Percentiles rank a stretch among this genome's conserved stretches.
Evolutionary conservation across 345 rosid species (phyloP).

Genomic region (Eucalyptus tenuipes): DNA sequence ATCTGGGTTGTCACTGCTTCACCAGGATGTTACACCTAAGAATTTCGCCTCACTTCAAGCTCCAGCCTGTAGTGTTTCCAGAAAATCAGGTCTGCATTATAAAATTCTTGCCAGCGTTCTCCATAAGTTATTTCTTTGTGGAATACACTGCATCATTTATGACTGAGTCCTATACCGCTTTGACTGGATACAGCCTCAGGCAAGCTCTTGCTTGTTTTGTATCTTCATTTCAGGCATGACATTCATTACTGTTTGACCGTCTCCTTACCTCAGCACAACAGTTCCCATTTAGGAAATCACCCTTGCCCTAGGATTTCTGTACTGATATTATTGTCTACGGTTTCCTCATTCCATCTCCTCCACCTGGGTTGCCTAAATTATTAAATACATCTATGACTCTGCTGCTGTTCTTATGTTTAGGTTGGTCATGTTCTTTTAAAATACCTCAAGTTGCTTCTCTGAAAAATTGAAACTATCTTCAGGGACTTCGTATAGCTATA

Average conservation of each 20-base stretch:
- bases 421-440: neutral
- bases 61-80: neutral
- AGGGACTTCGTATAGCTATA: slow-evolving; percentile 18
- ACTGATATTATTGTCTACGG: neutral
- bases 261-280: neutral
- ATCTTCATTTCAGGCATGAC: neutral
- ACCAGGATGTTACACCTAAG: neutral
- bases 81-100: slow-evolving; percentile 8
- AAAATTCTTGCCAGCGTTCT: neutral
- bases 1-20: slow-evolving; percentile 9
- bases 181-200: neutral
- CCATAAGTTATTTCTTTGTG: neutral
- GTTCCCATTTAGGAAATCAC: neutral
- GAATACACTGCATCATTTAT: neutral
- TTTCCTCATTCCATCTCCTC: neutral
- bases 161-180: neutral
- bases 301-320: neutral
- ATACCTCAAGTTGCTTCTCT: neutral
- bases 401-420: neutral
- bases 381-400: neutral
- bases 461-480: neutral
- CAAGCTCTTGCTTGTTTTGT: neutral
- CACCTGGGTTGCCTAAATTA: neutral
- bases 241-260: neutral
- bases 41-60: neutral